Evolutionary conservation across 2,329 filamentous ascomycete species (phyloP).

Genomic region (Tothia fuscella): DNA sequence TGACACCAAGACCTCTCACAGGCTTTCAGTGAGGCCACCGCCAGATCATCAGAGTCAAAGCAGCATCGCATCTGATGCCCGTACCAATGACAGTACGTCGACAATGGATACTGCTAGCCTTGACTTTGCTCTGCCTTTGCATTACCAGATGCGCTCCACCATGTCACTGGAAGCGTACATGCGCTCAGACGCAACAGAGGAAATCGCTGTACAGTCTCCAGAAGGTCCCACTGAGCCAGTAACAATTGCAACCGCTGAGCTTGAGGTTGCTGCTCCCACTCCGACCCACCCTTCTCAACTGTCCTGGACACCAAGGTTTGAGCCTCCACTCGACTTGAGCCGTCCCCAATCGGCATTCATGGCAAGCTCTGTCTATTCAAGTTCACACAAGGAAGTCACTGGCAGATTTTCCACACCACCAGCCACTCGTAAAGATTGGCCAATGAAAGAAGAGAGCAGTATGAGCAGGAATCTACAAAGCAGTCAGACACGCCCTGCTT

Average conservation of each 20-base stretch:
- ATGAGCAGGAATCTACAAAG: too few species aligned
- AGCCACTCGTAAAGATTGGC: slow-evolving; percentile 3
- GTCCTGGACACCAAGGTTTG: slow-evolving; percentile 5
- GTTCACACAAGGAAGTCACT: background rate
- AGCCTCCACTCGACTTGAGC: background rate
- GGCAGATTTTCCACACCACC: slow-evolving; percentile 7
- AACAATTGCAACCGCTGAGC: slow-evolving; percentile 9
- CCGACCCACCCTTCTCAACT: slow-evolving; percentile 1
- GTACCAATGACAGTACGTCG: slow-evolving; percentile 5
- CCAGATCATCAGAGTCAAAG: slow-evolving; percentile 1
- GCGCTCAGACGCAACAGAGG: background rate
- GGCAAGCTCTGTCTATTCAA: slow-evolving; percentile 6
- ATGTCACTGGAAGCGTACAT: slow-evolving; percentile 17
- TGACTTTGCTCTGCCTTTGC: slow-evolving; percentile 22
- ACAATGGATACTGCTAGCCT: slow-evolving; percentile 17
- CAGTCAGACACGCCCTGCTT: too few species aligned
- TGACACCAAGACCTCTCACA: background rate
- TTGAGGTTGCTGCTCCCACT: slow-evolving; percentile 9
- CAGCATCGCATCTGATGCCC: slow-evolving; percentile 1
- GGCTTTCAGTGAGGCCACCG: background rate
- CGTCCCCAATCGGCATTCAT: slow-evolving; percentile 7
- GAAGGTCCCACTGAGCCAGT: slow-evolving; percentile 6
- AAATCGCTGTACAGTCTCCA: background rate
- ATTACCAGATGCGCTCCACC: slow-evolving; percentile 20
- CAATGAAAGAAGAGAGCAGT: too few species aligned